Conservation (phyloP, 345 rosid genomes). For the Diplotaxis tenuifolia region DNA sequence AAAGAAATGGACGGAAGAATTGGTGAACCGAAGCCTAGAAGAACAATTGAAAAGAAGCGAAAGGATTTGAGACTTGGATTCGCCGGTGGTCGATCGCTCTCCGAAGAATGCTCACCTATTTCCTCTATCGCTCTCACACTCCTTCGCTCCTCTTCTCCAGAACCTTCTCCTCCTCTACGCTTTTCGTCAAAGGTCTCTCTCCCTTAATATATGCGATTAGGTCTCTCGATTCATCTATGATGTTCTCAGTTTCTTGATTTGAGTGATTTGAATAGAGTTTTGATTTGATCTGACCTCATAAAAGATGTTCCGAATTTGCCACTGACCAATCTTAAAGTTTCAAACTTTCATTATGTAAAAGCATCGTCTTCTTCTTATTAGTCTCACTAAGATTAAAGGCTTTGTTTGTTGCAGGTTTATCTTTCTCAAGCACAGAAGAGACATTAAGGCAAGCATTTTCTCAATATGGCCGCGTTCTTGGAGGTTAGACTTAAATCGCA, state of each 20-base stretch:
- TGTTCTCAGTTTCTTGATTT: slow-evolving; percentile 2
- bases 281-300: not conserved
- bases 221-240: not conserved
- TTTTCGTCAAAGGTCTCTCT: slow-evolving; percentile 36
- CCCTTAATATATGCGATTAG: not conserved
- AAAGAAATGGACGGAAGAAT: not conserved
- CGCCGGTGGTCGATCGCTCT: slow-evolving; percentile 10
- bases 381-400: not conserved
- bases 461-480: slow-evolving; percentile 51
- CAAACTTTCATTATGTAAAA: not conserved
- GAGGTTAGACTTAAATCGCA: slow-evolving; percentile 39
- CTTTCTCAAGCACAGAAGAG: slow-evolving; percentile 52
- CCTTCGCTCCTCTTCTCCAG: slow-evolving; percentile 27
- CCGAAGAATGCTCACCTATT: slow-evolving; percentile 3
- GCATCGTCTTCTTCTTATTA: no score
- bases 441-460: slow-evolving; percentile 52
- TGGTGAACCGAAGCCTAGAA: not conserved
- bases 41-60: not conserved
- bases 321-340: not conserved
- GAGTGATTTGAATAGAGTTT: not conserved
- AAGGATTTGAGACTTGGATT: not conserved
- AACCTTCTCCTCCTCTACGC: slow-evolving; percentile 33
- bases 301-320: not conserved
- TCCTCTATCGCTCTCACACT: slow-evolving; percentile 20
- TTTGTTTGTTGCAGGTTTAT: slow-evolving; percentile 39